phyloP scores from a whole-genome alignment of 2,329 filamentous ascomycete species.

The Chaetomium olivaceum region DNA sequence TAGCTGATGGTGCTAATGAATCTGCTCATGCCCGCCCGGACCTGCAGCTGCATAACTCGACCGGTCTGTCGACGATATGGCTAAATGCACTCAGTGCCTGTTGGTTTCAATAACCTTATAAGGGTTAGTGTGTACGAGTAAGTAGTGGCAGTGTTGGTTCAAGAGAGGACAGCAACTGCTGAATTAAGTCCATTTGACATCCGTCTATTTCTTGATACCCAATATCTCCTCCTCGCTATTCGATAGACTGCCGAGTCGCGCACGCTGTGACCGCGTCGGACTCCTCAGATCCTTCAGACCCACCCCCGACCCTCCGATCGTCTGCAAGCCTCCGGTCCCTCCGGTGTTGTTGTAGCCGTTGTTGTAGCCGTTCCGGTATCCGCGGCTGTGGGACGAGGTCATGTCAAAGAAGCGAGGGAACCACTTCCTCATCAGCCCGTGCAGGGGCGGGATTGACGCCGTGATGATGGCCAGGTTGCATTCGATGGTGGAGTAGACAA shows the following conservation, averaged over 20 bases:
- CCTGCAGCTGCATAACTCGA: neutral
- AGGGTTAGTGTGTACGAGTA: neutral
- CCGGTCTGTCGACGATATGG: neutral
- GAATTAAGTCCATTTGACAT: neutral
- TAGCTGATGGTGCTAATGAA: neutral
- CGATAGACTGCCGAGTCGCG: neutral
- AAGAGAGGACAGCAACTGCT: too few species aligned
- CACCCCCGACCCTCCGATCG: neutral
- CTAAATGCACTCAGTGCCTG: too few species aligned
- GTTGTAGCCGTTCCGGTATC: neutral
- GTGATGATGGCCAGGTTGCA: constrained; percentile 24
- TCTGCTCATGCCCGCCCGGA: neutral
- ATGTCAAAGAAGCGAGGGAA: constrained; percentile 20
- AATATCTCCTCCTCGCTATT: constrained; percentile 9
- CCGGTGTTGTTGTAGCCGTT: neutral
- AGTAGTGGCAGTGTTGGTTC: too few species aligned
- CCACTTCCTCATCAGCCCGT: constrained; percentile 19
- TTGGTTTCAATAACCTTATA: neutral
- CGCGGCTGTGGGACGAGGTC: neutral
- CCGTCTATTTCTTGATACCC: neutral
- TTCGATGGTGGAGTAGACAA: constrained; percentile 22
- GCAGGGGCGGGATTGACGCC: constrained; percentile 17
- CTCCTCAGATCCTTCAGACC: constrained; percentile 3
- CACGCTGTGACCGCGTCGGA: neutral
- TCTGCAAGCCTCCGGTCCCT: neutral